Percentiles rank a stretch among this genome's conserved stretches.
These are phyloP conservation scores for Taiozyma sp. DNA, from an alignment of 1,139 yeast species.

Conservation along the genomic window DNA sequence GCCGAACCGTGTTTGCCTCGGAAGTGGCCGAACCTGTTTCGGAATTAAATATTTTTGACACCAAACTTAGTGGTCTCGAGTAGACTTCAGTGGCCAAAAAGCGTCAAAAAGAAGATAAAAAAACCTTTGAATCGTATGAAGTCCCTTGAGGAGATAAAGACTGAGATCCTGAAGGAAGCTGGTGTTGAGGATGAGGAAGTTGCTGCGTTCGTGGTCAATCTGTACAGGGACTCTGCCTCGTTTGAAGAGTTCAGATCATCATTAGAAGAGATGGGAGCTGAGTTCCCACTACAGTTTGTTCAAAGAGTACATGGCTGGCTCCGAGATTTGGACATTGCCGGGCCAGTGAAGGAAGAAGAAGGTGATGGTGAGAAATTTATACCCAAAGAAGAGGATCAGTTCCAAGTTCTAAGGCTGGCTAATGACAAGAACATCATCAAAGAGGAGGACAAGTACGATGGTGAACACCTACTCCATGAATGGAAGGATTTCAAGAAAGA, in stretches of 20 bases:
- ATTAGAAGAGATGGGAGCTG: constrained; percentile 57
- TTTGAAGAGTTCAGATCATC: constrained; percentile 36
- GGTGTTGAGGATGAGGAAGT: constrained; percentile 40
- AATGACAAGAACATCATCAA: constrained; percentile 13
- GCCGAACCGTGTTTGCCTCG: neutral
- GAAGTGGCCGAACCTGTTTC: neutral
- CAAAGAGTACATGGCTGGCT: constrained; percentile 9
- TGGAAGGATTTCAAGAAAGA: constrained; percentile 20
- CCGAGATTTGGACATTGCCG: constrained; percentile 1
- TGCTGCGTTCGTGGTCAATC: constrained; percentile 49
- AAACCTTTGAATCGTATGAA: neutral
- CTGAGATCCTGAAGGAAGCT: constrained; percentile 13
- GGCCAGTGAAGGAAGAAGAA: constrained; percentile 6
- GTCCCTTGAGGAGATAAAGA: constrained; percentile 6
- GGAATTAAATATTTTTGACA: neutral
- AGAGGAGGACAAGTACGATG: constrained; percentile 12
- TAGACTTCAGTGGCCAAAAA: too few species aligned
- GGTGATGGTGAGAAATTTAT: neutral
- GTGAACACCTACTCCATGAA: constrained; percentile 6
- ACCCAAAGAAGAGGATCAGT: constrained; percentile 5
- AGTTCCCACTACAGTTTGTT: constrained; percentile 35
- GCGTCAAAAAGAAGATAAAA: too few species aligned
- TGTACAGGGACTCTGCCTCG: constrained; percentile 36
- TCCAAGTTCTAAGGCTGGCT: constrained; percentile 7
- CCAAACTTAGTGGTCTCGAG: neutral